These are phyloP conservation scores for Areca catechu DNA, from an alignment of 176 grass and related monocot species.

Conservation along the genomic window DNA sequence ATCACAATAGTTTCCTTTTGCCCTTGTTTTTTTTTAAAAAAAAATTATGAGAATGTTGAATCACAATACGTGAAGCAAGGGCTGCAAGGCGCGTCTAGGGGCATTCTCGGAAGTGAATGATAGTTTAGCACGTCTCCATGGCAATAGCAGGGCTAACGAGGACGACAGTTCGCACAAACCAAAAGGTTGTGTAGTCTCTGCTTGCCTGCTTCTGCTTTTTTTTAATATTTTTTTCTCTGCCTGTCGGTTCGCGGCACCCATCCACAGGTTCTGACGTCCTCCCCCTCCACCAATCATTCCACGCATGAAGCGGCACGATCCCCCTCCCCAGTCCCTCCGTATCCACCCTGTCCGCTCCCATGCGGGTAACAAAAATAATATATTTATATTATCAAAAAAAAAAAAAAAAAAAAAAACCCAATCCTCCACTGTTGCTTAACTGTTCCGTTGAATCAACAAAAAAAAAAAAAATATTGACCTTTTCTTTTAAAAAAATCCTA, in stretches of 20 bases:
- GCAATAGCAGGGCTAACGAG: no score
- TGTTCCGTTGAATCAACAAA: no score
- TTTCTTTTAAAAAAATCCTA: background rate
- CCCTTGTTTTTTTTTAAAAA: background rate
- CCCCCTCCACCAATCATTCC: constrained; percentile 4
- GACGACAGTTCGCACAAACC: constrained; percentile 6
- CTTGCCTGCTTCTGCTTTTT: no score
- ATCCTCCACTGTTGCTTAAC: no score
- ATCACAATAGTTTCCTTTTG: background rate
- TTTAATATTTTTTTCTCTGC: no score
- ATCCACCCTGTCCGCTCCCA: constrained; percentile 1
- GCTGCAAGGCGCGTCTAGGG: no score
- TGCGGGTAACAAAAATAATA: background rate
- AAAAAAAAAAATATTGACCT: no score
- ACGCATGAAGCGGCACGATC: background rate
- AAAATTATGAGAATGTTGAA: no score
- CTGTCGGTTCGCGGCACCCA: background rate
- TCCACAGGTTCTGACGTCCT: background rate
- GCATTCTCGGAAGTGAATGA: background rate
- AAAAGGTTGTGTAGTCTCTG: no score
- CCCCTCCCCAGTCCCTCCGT: background rate
- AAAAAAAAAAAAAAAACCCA: no score
- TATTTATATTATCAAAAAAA: background rate
- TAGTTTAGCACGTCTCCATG: no score
- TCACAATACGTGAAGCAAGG: no score